phyloP scores from a whole-genome alignment of 2,329 filamentous ascomycete genomes.

The Fusarium oxysporum region DNA sequence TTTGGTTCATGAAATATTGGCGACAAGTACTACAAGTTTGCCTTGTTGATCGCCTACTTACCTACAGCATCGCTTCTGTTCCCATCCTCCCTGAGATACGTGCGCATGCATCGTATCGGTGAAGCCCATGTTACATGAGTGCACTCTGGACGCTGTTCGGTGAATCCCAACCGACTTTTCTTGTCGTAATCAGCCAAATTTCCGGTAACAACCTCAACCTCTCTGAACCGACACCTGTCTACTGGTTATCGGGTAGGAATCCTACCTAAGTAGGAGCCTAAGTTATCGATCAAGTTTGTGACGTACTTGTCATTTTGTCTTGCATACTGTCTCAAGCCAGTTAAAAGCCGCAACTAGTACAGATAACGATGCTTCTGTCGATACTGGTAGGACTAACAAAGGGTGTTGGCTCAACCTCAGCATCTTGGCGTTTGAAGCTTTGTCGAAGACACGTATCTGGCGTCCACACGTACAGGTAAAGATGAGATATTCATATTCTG shows the following conservation, averaged over 20 bases:
- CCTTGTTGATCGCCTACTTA: not conserved
- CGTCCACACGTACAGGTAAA: not conserved
- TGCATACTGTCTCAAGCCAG: not conserved
- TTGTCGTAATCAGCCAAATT: not conserved
- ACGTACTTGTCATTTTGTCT: not conserved
- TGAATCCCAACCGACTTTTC: not conserved
- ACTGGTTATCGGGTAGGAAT: not conserved
- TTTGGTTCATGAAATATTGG: not conserved
- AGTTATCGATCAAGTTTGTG: not conserved
- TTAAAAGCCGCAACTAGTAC: not conserved
- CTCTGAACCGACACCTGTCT: not conserved
- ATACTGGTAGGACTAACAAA: not conserved
- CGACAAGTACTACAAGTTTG: not conserved
- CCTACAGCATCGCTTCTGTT: not conserved
- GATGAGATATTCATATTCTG: not conserved
- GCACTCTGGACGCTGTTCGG: not conserved
- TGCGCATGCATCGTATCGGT: not conserved
- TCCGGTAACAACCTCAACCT: not conserved
- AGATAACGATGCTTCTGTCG: not conserved
- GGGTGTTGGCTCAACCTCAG: not conserved
- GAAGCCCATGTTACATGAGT: not conserved
- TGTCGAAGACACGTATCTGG: conserved; percentile 3
- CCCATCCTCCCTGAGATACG: not conserved
- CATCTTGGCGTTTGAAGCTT: not conserved
- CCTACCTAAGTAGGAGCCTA: not conserved